phyloP scores from a whole-genome alignment of 495 filamentous ascomycete species.

The Lophiostoma macrostomum region DNA sequence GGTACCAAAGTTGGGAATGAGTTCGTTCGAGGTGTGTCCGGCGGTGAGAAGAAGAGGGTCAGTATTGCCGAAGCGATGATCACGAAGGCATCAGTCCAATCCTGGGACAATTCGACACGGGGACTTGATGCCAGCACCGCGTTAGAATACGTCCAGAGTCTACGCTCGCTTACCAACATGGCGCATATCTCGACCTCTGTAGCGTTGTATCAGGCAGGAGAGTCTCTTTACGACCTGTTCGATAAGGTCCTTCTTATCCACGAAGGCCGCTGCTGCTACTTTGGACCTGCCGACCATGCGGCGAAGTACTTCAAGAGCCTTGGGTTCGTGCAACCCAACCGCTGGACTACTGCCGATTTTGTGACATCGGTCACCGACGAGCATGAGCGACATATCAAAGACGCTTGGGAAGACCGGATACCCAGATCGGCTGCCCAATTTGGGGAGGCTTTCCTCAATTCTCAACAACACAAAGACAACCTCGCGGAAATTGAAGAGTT shows the following conservation, averaged over 20 bases:
- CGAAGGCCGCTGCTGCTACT: slow-evolving; percentile 64
- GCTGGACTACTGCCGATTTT: slow-evolving; percentile 68
- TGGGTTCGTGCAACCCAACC: slow-evolving; percentile 58
- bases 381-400: slow-evolving; percentile 56
- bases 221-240: slow-evolving; percentile 65
- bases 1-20: slow-evolving; percentile 68
- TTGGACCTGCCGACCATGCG: slow-evolving; percentile 56
- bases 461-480: slow-evolving; percentile 38
- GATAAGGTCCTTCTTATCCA: slow-evolving; percentile 70
- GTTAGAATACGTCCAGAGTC: slow-evolving; percentile 60
- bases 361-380: slow-evolving; percentile 65
- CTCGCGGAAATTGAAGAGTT: slow-evolving; percentile 45
- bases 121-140: slow-evolving; percentile 70
- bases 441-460: slow-evolving; percentile 52
- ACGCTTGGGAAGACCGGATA: slow-evolving; percentile 59
- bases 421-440: slow-evolving; percentile 61
- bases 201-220: slow-evolving; percentile 70
- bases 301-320: slow-evolving; percentile 61
- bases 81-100: slow-evolving; percentile 61
- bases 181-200: slow-evolving; percentile 58
- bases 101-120: slow-evolving; percentile 67
- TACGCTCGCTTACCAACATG: slow-evolving; percentile 63
- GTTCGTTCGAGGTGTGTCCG: slow-evolving; percentile 63
- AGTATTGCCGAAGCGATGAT: slow-evolving; percentile 68
- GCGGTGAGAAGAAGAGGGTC: slow-evolving; percentile 72